Percentiles rank a stretch among this genome's conserved stretches.
Evolutionary conservation across 805 yeast species (phyloP).

Genomic region (Maudiozyma saulgeensis): DNA sequence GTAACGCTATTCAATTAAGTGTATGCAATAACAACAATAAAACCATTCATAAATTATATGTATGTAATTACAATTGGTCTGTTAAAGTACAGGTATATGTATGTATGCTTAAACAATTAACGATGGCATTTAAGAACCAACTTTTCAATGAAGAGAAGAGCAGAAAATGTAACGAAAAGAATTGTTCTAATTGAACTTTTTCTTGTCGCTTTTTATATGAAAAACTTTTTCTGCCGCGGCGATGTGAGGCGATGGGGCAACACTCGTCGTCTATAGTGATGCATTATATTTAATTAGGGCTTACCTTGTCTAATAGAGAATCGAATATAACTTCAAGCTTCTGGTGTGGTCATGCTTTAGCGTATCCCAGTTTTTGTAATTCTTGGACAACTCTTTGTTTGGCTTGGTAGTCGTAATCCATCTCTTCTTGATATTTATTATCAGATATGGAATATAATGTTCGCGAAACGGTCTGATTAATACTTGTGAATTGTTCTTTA

Average conservation of each 20-base stretch:
- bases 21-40: background rate
- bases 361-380: constrained; percentile 2
- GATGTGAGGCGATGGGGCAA: background rate
- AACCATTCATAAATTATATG: too few species aligned
- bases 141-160: too few species aligned
- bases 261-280: background rate
- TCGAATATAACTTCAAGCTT: background rate
- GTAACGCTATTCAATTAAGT: constrained; percentile 1
- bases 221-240: background rate
- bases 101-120: too few species aligned
- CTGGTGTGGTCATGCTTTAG: background rate
- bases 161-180: too few species aligned
- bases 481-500: constrained; percentile 41
- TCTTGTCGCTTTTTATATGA: background rate
- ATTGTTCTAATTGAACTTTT: background rate
- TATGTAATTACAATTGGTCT: too few species aligned
- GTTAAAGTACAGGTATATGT: too few species aligned
- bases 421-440: constrained; percentile 1
- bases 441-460: constrained; percentile 37
- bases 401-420: constrained; percentile 5
- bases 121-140: too few species aligned
- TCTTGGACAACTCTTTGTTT: background rate
- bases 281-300: background rate
- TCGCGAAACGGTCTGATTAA: constrained; percentile 57
- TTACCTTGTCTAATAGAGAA: background rate